Evolutionary conservation across 2,329 filamentous ascomycete species (phyloP), one percentile per base, ranked within the genome.

Genomic region (Aspergillus quadrilineatus): DNA sequence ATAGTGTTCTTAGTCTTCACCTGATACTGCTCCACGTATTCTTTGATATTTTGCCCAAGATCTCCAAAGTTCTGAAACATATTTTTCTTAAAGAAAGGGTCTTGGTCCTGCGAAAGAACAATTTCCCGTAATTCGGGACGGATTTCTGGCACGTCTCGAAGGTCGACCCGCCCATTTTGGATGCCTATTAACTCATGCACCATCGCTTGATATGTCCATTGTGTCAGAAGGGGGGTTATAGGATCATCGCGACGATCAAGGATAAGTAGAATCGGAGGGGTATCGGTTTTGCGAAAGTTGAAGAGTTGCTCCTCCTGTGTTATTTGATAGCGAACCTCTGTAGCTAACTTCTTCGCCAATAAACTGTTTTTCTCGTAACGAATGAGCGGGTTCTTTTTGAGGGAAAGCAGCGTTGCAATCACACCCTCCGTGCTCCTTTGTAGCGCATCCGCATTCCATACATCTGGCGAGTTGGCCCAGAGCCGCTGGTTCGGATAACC

Each of bases 131-230:
- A 80, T 71, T 97, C 93, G 1, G 90, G 89, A 14, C 90, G 82
- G 55, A 95, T 85, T 53, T 96, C 92, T 10, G 90, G 90, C 0
- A 96, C 87, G 54, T 90, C 84, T 60, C 88, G 89, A 34, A 99
- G 80, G 69, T 96, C 89, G 0, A 99, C 94, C 50, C 93, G 85
- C n/a, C 94, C 94, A 71, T 97, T 97, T 57, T 89, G 85, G 63
- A 99, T 96, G 4, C 94, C 94, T 10, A 99, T 80, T 1, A 97
- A 78, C 69, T 99, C 94, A 71, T 99, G 94, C 0, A 99, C 94
- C 92, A 99, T 99, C n/a, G 94, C 94, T 75, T 99, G 94, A 69
- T 99, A 99, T 28, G 94, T 99, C 94, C 94, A 99, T 72, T 99
- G 94, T 2, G 92, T 96, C 48, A 99, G 82, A 9, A 99, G 79